These are phyloP conservation scores for Chrysoporthe austroafricana DNA, from an alignment of 2,329 filamentous ascomycete genomes.

Conservation along the genomic window DNA sequence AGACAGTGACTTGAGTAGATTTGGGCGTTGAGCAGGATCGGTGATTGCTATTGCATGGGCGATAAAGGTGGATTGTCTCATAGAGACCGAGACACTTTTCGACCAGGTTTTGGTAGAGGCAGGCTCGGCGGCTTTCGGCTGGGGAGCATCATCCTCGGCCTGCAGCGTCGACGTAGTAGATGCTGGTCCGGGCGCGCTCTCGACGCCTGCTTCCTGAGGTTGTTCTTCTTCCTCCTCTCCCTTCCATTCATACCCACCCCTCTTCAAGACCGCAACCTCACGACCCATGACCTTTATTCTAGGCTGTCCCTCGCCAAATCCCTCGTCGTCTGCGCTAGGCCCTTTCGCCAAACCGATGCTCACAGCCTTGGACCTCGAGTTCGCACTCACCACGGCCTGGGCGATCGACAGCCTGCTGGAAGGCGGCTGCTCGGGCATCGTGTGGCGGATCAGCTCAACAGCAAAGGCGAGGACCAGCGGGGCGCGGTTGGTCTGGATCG, in stretches of 20 bases:
- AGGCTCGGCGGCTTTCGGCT: slow-evolving; percentile 27
- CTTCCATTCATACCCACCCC: slow-evolving; percentile 72
- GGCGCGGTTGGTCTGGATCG: slow-evolving; percentile 76
- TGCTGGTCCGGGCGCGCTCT: slow-evolving; percentile 15
- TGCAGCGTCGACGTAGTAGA: slow-evolving; percentile 29
- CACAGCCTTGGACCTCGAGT: slow-evolving; percentile 76
- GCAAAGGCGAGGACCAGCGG: slow-evolving; percentile 83
- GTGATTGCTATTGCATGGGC: slow-evolving; percentile 53
- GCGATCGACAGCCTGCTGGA: slow-evolving; percentile 84
- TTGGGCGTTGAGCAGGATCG: slow-evolving; percentile 44
- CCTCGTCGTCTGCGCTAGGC: slow-evolving; percentile 68
- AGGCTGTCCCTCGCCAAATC: slow-evolving; percentile 77
- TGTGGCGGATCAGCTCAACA: slow-evolving; percentile 72
- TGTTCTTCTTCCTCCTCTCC: slow-evolving; percentile 37
- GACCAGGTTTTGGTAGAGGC: slow-evolving; percentile 49
- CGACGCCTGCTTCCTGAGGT: slow-evolving; percentile 22
- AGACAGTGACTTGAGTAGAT: slow-evolving; percentile 53
- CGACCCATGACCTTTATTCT: slow-evolving; percentile 73
- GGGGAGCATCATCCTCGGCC: slow-evolving; percentile 30
- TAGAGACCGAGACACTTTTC: slow-evolving; percentile 53
- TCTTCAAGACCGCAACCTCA: slow-evolving; percentile 74
- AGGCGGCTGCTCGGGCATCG: slow-evolving; percentile 82
- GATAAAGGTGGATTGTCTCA: slow-evolving; percentile 61
- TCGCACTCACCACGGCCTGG: slow-evolving; percentile 82
- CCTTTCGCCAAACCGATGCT: slow-evolving; percentile 73